Evolutionary conservation across 1,139 yeast genomes (phyloP), one percentile per base, ranked within the genome.

Genomic region (Diutina rugosa): DNA sequence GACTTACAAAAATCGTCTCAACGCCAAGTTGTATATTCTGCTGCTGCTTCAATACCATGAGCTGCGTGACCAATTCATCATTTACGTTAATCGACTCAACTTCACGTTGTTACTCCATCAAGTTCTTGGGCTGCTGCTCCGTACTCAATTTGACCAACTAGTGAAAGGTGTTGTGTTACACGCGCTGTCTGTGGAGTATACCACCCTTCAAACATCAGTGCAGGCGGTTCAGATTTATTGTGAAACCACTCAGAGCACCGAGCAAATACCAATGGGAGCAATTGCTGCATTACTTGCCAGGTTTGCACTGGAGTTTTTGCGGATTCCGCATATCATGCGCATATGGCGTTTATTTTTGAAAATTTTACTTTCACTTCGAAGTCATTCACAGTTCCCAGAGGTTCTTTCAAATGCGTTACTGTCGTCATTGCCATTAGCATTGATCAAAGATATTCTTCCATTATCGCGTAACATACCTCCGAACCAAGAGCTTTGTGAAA

Each of bases 11-110:
- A 75, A 74, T 56, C 64, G 71, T 55, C 62, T 76, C 21, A 66
- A 72, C 0, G 71, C 74, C 5, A 76, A 76, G 57, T 59, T 76
- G 35, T 66, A 74, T 45, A 69, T 74, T 0, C 73, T 78, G 2
- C 73, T 78, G 57, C 72, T 67, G 54, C 73, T 64, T 55, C 67
- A 63, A 4, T 74, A 72, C 55, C 64, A 63, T 38, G 62, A 65
- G 28, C 58, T 59, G 1, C 64, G 63, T 46, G 63, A 62, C 6
- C 69, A 69, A 55, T 69, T 62, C 51, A 66, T 65, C 5, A 74
- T 73, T 67, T 75, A 71, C 57, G 60, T 69, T 29, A 76, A 76
- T 59, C 61, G 80, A 54, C 61, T 74, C 47, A 76, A 76, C 58
- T 70, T 74, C 54, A 63, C 74, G 4, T 59, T 72, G 8, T 59